These are phyloP conservation scores for Marsdenia floribunda DNA, from an alignment of 257 asterid genomes.

Conservation along the genomic window DNA sequence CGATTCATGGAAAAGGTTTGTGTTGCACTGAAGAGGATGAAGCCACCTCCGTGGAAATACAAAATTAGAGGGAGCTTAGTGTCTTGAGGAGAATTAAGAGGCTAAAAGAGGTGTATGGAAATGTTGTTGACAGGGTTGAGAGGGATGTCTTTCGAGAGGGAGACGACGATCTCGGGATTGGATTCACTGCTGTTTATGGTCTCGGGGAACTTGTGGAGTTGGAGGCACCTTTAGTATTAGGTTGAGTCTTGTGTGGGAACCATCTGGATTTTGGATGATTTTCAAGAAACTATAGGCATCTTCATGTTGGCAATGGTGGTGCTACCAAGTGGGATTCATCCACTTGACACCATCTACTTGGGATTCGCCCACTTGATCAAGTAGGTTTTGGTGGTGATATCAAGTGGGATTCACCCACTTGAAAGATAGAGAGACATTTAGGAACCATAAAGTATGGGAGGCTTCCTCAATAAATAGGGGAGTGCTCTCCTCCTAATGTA, in stretches of 20 bases:
- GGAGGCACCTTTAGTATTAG: conserved; percentile 33
- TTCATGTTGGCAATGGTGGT: too few species aligned
- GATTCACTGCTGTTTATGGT: background rate
- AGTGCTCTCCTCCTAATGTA: too few species aligned
- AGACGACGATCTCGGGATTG: conserved; percentile 1
- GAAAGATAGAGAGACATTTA: too few species aligned
- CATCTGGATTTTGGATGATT: conserved; percentile 46
- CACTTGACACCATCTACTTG: too few species aligned
- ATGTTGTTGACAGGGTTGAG: conserved; percentile 44
- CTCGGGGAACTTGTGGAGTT: conserved; percentile 16
- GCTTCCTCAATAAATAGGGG: too few species aligned
- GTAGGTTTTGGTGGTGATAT: too few species aligned
- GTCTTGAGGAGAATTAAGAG: conserved; percentile 22
- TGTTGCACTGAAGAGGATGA: conserved; percentile 35
- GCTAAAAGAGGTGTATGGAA: conserved; percentile 56
- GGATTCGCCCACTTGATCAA: too few species aligned
- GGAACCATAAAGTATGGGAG: too few species aligned
- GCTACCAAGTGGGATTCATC: too few species aligned
- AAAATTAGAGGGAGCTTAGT: conserved; percentile 47
- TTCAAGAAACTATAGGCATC: conserved; percentile 40
- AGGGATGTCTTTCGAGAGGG: conserved; percentile 50
- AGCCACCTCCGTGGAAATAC: conserved; percentile 67
- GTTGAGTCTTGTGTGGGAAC: conserved; percentile 39
- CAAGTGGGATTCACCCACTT: too few species aligned
- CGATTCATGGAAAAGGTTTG: conserved; percentile 27